Conservation (phyloP, 192 early-diverging fungal species). For the Backusella australiensis region DNA sequence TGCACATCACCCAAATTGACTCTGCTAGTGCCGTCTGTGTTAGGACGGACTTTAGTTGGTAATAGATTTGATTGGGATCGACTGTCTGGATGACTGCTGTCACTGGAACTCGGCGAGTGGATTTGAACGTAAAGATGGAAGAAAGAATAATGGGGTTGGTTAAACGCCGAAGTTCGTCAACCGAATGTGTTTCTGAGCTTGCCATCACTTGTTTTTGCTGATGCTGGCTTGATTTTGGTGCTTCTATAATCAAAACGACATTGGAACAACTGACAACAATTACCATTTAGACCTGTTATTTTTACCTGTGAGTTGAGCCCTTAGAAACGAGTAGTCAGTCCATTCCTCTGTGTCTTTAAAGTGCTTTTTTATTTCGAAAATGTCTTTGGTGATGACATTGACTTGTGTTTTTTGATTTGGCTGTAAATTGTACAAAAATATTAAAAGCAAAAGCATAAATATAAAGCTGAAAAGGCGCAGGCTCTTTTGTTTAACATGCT, state of each 20-base stretch:
- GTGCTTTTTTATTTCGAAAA: not conserved
- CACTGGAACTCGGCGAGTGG: not conserved
- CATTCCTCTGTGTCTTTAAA: slow-evolving; percentile 1
- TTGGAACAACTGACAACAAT: not conserved
- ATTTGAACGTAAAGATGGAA: not conserved
- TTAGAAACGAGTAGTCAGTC: slow-evolving; percentile 8
- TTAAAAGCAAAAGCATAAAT: not conserved
- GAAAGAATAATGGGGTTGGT: not conserved
- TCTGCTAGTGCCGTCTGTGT: slow-evolving; percentile 13
- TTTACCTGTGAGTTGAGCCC: slow-evolving; percentile 1
- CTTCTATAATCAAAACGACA: not conserved
- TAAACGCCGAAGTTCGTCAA: slow-evolving; percentile 4
- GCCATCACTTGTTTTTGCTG: not conserved
- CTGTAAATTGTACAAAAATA: slow-evolving; percentile 4
- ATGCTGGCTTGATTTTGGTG: not conserved
- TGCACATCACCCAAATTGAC: slow-evolving; percentile 13
- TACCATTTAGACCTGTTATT: too few relatives aligned
- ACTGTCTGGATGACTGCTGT: slow-evolving; percentile 6
- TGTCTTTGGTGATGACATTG: not conserved
- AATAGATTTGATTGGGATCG: not conserved
- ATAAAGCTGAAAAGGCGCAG: not conserved
- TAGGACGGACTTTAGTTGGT: slow-evolving; percentile 4
- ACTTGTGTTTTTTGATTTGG: not conserved
- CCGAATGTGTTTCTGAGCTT: not conserved
- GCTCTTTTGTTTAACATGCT: not conserved